Evolutionary conservation across 768 basidiomycete genomes (phyloP).

Genomic region (Glaciozyma antarctica): DNA sequence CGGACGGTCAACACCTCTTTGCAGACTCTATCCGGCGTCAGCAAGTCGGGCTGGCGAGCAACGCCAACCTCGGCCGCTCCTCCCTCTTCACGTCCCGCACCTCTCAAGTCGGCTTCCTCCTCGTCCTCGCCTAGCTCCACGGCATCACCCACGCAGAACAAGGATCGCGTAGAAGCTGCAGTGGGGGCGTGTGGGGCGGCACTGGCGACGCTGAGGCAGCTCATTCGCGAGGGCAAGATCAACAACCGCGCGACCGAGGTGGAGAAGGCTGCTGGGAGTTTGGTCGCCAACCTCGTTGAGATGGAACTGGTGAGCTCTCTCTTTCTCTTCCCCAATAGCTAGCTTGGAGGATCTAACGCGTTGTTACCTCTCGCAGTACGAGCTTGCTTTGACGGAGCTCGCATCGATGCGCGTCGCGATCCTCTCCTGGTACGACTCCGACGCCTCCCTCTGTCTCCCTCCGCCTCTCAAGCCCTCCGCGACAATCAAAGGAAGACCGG

Average conservation of each 20-base stretch:
- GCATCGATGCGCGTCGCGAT: constrained; percentile 11
- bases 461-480: constrained; percentile 21
- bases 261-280: constrained; percentile 61
- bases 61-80: background rate
- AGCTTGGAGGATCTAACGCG: constrained; percentile 21
- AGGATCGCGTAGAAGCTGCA: constrained; percentile 11
- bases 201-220: constrained; percentile 46
- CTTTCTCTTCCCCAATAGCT: constrained; percentile 46
- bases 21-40: constrained; percentile 3
- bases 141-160: constrained; percentile 33
- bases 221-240: constrained; percentile 14
- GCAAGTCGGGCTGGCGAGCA: constrained; percentile 18
- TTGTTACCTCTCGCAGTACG: constrained; percentile 12
- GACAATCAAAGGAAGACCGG: background rate
- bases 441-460: constrained; percentile 26
- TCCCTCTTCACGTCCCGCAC: background rate
- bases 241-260: constrained; percentile 52
- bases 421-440: constrained; percentile 18
- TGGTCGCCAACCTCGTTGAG: constrained; percentile 57
- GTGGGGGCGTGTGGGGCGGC: constrained; percentile 38
- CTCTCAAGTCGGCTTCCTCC: constrained; percentile 10
- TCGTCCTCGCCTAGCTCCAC: constrained; percentile 29
- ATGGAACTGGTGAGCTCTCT: constrained; percentile 59
- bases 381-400: constrained; percentile 16
- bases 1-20: constrained; percentile 12